Evolutionary conservation across 257 asterid species (phyloP).

Genomic region (Solanum sitiens): DNA sequence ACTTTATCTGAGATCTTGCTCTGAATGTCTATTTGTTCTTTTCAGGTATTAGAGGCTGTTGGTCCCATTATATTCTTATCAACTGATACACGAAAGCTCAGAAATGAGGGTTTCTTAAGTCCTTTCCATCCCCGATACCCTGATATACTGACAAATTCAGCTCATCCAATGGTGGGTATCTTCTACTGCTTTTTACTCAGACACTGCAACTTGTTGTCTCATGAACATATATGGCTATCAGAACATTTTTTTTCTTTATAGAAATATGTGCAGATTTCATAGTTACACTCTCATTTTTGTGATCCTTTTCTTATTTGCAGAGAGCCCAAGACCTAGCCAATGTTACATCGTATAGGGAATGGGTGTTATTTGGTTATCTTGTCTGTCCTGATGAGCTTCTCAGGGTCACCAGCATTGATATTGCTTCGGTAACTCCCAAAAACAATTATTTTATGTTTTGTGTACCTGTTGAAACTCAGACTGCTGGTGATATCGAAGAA

Average conservation of each 20-base stretch:
- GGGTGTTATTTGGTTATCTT: conserved; percentile 96
- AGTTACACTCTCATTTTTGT: background rate
- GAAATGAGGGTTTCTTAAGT: conserved; percentile 95
- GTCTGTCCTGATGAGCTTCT: conserved; percentile 99
- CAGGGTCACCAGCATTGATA: conserved; percentile 95
- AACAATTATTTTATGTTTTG: conserved; percentile 8
- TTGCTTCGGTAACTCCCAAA: conserved; percentile 65
- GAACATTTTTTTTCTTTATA: background rate
- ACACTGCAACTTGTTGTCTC: background rate
- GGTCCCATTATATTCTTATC: conserved; percentile 93
- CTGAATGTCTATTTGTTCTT: background rate
- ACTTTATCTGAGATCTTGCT: conserved; percentile 8
- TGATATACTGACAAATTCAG: conserved; percentile 96
- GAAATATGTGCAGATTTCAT: background rate
- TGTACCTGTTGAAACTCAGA: conserved; percentile 4
- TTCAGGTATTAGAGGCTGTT: conserved; percentile 94
- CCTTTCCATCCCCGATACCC: conserved; percentile 99
- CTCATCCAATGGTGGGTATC: conserved; percentile 86
- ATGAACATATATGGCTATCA: background rate
- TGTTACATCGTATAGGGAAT: conserved; percentile 88
- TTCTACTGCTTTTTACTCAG: conserved; percentile 5
- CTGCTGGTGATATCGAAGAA: background rate
- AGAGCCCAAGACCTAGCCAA: conserved; percentile 99
- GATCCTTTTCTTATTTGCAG: conserved; percentile 27
- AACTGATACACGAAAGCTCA: conserved; percentile 89